Evolutionary conservation across 1,139 yeast genomes (phyloP).

Genomic region (Pichia sp.): DNA sequence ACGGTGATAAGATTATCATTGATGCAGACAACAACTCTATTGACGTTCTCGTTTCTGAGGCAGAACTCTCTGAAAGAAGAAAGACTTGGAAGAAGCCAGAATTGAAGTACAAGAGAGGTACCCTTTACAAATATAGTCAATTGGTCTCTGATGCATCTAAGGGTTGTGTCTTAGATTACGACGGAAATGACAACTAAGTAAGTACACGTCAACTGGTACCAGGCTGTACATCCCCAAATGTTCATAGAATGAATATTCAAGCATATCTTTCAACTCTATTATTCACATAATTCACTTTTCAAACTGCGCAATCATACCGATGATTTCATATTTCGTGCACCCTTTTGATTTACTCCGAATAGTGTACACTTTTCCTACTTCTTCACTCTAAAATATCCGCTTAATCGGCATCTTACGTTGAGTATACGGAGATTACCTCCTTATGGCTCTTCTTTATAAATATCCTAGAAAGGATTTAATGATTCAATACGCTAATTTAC

Average conservation of each 20-base stretch:
- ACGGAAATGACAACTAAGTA: constrained; percentile 17
- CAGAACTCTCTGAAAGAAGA: constrained; percentile 65
- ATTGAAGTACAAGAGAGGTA: constrained; percentile 87
- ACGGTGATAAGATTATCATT: constrained; percentile 87
- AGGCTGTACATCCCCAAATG: no score
- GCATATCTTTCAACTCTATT: constrained; percentile 6
- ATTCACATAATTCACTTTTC: neutral
- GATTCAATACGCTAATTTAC: no score
- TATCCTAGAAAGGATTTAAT: constrained; percentile 12
- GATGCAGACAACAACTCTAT: constrained; percentile 88
- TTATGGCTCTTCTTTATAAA: neutral
- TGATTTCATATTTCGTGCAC: no score
- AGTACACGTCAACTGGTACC: no score
- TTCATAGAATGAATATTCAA: constrained; percentile 12
- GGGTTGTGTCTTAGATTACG: constrained; percentile 85
- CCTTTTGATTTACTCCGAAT: no score
- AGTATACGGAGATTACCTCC: no score
- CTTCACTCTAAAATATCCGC: no score
- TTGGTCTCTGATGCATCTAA: constrained; percentile 85
- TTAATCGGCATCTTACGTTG: no score
- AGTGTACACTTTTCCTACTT: no score
- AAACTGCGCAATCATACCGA: no score
- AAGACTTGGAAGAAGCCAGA: constrained; percentile 70
- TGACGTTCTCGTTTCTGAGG: constrained; percentile 70
- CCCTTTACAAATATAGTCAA: constrained; percentile 75